phyloP scores from a whole-genome alignment of 768 basidiomycete species.

The Mycena floridula region DNA sequence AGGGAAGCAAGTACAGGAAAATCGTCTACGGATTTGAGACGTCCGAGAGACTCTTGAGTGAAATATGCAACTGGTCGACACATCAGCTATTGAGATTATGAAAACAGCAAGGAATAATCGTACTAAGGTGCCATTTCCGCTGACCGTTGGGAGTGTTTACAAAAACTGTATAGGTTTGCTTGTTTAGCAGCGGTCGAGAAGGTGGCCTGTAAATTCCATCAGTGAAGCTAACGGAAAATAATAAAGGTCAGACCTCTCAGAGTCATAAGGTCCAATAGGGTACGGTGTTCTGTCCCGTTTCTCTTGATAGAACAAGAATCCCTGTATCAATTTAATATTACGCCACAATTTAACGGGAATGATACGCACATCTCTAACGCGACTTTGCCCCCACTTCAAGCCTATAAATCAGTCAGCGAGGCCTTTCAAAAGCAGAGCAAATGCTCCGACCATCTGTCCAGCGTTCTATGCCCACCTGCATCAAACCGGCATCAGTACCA shows the following conservation, averaged over 20 bases:
- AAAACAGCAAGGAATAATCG: constrained; percentile 18
- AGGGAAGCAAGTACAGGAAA: constrained; percentile 35
- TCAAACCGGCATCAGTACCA: not conserved
- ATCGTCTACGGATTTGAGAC: constrained; percentile 58
- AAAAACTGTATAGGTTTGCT: constrained; percentile 78
- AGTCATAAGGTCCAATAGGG: constrained; percentile 35
- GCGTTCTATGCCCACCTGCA: constrained; percentile 70
- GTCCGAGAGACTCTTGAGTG: constrained; percentile 61
- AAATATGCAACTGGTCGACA: constrained; percentile 78
- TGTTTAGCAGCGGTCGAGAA: constrained; percentile 58
- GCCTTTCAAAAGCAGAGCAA: not conserved
- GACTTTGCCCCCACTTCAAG: constrained; percentile 74
- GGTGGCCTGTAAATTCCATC: too few relatives aligned
- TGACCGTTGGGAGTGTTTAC: constrained; percentile 62
- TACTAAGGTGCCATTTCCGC: constrained; percentile 80
- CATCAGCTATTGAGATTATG: constrained; percentile 14
- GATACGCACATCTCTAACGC: constrained; percentile 62
- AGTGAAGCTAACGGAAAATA: too few relatives aligned
- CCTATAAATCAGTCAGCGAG: constrained; percentile 25
- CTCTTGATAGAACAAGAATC: constrained; percentile 78
- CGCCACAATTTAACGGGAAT: not conserved
- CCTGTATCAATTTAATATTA: constrained; percentile 30
- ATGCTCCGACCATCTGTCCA: constrained; percentile 64
- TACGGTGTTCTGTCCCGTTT: constrained; percentile 45
- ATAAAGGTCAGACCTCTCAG: constrained; percentile 33